Base-by-base conservation (phyloP, 164 flowering plant genomes). In the Sedum album region DNA sequence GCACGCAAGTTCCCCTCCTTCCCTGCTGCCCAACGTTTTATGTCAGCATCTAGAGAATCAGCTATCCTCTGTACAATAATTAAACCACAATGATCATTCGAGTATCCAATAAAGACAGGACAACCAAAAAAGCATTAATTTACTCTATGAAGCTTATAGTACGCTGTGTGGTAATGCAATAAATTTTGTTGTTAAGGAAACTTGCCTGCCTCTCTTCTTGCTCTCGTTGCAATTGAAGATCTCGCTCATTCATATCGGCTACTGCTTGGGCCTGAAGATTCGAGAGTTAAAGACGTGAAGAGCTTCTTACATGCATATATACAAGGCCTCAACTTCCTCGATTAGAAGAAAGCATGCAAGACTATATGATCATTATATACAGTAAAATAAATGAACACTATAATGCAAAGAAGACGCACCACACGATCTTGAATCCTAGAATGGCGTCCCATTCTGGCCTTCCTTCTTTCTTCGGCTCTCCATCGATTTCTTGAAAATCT, bases 1-100 rank as follows among this genome's bases (percentile, higher is more conserved):
- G 97, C 96, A 61, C 97, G 95, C 83, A 94, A 77, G 72, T 94
- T 94, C 73, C 91, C 91, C 77, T 91, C 92, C 76, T 88, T 94
- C 71, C 99, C 97, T 10, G 86, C 83, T 79, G 91, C 85, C 99
- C 99, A 94, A 20, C 88, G 89, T 81, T 85, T 90, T 72, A 94
- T 88, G 72, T 86, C 84, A 72, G 64, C 31, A 76, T 91, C 90
- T 73, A 90, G 62, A 28, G 79, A 76, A 65, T 85, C 96, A 60
- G 96, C 86, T 75, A 91, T 75, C 72, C 88, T 90, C 97, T 93
- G 84, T 26, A 31, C 31, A 38, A 35, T 2, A 36, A 39, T 8
- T 39, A 61, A 35, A 60, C 7, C 44, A 61, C 51, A 46, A 60
- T 28, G 60, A n/a, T 38, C 11, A 33, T 30, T 44, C 62, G 33